phyloP scores from a whole-genome alignment of 768 basidiomycete genomes.

The Neoboletus brunneissimus region DNA sequence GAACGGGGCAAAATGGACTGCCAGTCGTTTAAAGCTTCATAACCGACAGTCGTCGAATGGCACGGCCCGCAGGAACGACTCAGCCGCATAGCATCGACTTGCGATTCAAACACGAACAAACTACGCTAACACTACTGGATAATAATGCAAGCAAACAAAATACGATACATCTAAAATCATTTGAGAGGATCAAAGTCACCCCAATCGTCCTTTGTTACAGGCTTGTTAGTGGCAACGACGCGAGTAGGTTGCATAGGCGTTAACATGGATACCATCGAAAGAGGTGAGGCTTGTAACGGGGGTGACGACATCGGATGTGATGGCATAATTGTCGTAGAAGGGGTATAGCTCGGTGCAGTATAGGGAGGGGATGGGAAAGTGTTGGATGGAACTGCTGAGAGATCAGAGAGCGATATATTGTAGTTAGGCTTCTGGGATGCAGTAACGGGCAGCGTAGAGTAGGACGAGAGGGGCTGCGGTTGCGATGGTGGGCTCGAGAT shows the following conservation, averaged over 20 bases:
- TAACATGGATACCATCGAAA: constrained; percentile 51
- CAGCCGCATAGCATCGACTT: not conserved
- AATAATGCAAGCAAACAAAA: not conserved
- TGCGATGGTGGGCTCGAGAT: constrained; percentile 23
- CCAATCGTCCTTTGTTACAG: constrained; percentile 65
- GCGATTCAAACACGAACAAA: constrained; percentile 28
- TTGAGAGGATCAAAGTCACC: constrained; percentile 74
- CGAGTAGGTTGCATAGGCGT: constrained; percentile 57
- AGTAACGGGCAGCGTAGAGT: constrained; percentile 6
- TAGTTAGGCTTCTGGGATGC: constrained; percentile 52
- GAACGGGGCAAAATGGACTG: not conserved
- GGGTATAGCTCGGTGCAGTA: constrained; percentile 12
- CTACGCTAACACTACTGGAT: not conserved
- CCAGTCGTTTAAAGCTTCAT: constrained; percentile 4
- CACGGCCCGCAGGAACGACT: not conserved
- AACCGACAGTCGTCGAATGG: not conserved
- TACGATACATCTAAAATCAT: constrained; percentile 16
- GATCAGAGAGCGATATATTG: constrained; percentile 45
- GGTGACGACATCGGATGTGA: constrained; percentile 29
- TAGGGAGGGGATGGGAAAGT: constrained; percentile 12
- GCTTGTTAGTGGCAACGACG: constrained; percentile 39
- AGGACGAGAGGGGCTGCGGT: constrained; percentile 12
- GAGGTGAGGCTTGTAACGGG: constrained; percentile 29
- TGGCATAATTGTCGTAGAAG: constrained; percentile 20
- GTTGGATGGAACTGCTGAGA: constrained; percentile 21